Percentiles rank a stretch among this genome's conserved stretches.
These are phyloP conservation scores for Wickerhamiella sergipiensis DNA, from an alignment of 805 yeast species.

Conservation along the genomic window DNA sequence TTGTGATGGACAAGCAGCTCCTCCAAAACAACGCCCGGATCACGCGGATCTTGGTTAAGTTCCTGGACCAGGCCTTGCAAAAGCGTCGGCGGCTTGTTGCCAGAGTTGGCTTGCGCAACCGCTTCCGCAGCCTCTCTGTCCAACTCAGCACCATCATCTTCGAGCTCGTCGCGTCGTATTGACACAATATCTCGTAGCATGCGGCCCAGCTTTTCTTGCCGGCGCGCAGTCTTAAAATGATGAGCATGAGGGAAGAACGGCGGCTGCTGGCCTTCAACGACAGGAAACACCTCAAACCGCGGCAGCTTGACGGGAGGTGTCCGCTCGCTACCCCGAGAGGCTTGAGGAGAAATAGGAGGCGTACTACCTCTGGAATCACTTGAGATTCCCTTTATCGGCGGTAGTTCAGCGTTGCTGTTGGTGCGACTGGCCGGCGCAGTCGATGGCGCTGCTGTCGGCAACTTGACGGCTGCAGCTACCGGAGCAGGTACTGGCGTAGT, in stretches of 20 bases:
- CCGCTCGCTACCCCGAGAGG: neutral
- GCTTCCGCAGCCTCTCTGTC: constrained; percentile 15
- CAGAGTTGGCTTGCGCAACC: constrained; percentile 7
- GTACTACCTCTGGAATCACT: neutral
- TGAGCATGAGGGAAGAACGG: constrained; percentile 50
- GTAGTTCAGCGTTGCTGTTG: neutral
- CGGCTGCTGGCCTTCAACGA: constrained; percentile 28
- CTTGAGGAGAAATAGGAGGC: neutral
- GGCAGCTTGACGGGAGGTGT: constrained; percentile 10
- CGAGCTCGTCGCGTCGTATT: constrained; percentile 10
- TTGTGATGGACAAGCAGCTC: constrained; percentile 6
- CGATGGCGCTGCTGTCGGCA: neutral
- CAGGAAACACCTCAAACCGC: constrained; percentile 24
- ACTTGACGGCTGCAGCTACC: neutral
- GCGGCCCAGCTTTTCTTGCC: constrained; percentile 28
- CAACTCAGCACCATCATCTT: constrained; percentile 3
- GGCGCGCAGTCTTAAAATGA: constrained; percentile 47
- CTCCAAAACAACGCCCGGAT: constrained; percentile 13
- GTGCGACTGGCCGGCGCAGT: neutral
- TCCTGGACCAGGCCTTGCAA: constrained; percentile 11
- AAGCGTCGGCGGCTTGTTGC: constrained; percentile 15
- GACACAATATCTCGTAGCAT: constrained; percentile 15
- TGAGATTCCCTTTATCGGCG: neutral
- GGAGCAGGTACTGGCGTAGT: neutral
- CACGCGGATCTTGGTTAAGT: constrained; percentile 6